A percentile compares a stretch with the other conserved stretches of the same genome.
Evolutionary conservation across 2,329 filamentous ascomycete genomes (phyloP).

Genomic region (Cucurbitaria berberidis): DNA sequence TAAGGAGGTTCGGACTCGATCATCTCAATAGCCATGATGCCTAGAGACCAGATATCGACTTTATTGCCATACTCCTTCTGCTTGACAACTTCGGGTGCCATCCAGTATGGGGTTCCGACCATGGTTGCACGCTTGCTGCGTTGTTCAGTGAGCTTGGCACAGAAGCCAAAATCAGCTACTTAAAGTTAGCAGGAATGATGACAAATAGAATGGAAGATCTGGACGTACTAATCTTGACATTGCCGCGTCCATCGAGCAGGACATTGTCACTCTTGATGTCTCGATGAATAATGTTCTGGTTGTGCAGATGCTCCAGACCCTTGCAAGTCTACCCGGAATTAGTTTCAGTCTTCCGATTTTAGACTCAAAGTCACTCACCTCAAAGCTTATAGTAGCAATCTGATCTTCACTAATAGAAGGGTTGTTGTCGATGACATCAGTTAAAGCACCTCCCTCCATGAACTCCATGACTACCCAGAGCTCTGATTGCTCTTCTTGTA

Average conservation of each 20-base stretch:
- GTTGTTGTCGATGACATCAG: slow-evolving; percentile 99
- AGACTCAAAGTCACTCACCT: slow-evolving; percentile 65
- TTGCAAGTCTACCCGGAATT: slow-evolving; percentile 77
- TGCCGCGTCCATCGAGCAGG: slow-evolving; percentile 87
- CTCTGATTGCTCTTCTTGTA: slow-evolving; percentile 92
- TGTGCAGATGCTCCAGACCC: slow-evolving; percentile 91
- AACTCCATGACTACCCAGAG: slow-evolving; percentile 99
- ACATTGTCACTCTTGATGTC: slow-evolving; percentile 99
- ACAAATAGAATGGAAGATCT: neutral
- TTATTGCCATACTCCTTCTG: slow-evolving; percentile 99
- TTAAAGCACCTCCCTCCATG: slow-evolving; percentile 97
- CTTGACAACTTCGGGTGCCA: slow-evolving; percentile 99
- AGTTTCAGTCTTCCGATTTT: slow-evolving; percentile 23
- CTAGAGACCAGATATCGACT: slow-evolving; percentile 98
- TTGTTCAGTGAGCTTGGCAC: slow-evolving; percentile 94
- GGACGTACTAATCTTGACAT: slow-evolving; percentile 93
- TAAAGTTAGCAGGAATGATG: slow-evolving; percentile 6
- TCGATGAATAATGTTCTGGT: slow-evolving; percentile 96
- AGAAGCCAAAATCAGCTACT: slow-evolving; percentile 98
- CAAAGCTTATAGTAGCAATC: slow-evolving; percentile 94
- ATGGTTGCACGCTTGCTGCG: slow-evolving; percentile 98
- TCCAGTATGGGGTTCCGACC: slow-evolving; percentile 99
- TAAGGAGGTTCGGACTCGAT: slow-evolving; percentile 98
- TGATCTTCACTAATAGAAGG: slow-evolving; percentile 92
- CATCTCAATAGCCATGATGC: slow-evolving; percentile 99